Conservation (phyloP, 805 yeast genomes). For the Citeromyces nyonsensis region DNA sequence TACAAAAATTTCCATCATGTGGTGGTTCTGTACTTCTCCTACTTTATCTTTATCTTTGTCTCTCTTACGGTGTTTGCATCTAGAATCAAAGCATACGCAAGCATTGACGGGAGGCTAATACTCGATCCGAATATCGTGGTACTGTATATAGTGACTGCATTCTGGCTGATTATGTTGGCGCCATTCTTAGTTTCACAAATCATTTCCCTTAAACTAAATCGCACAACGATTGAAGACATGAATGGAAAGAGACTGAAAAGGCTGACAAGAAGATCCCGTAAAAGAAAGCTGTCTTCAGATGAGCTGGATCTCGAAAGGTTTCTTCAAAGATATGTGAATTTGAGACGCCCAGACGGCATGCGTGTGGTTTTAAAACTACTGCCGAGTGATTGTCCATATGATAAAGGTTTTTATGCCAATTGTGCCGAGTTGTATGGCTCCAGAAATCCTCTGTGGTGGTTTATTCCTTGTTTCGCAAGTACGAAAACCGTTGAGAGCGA, state of each 20-base stretch:
- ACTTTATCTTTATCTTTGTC: constrained; percentile 22
- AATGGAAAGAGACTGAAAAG: constrained; percentile 8
- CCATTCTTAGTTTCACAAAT: constrained; percentile 24
- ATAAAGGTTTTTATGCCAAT: constrained; percentile 20
- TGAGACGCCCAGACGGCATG: constrained; percentile 17
- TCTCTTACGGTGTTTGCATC: constrained; percentile 18
- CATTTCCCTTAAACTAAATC: constrained; percentile 26
- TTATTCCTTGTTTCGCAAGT: constrained; percentile 9
- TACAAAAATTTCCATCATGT: constrained; percentile 43
- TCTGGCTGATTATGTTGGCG: constrained; percentile 27
- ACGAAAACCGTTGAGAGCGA: constrained; percentile 2
- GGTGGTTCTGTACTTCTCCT: constrained; percentile 17
- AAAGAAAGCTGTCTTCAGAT: constrained; percentile 9
- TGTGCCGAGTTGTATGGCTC: constrained; percentile 15
- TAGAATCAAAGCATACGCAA: constrained; percentile 10
- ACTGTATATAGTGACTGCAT: constrained; percentile 23
- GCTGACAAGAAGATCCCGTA: constrained; percentile 12
- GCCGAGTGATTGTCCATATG: constrained; percentile 17
- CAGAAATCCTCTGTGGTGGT: constrained; percentile 1
- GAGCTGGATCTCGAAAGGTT: background rate
- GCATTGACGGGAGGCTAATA: constrained; percentile 9
- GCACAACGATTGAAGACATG: constrained; percentile 47
- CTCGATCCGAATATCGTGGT: constrained; percentile 33
- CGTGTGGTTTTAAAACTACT: constrained; percentile 21
- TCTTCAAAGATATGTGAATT: constrained; percentile 25